Base-by-base conservation (phyloP, 352 stramenopile species). In the Phytophthora rubi region DNA sequence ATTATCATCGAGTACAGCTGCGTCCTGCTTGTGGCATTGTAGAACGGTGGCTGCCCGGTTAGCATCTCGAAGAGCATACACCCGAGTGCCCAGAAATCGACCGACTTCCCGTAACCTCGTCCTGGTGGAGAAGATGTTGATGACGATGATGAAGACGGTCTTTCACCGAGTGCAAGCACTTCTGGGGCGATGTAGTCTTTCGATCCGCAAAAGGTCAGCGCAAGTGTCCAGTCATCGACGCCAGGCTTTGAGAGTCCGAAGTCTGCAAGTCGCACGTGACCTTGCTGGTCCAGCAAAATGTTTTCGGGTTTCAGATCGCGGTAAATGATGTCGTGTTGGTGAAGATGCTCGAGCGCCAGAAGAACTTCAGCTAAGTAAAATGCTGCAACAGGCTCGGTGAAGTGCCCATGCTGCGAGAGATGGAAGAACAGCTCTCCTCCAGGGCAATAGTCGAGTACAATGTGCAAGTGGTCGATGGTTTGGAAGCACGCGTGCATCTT, bases 291-390 rank as follows among this genome's bases (percentile, higher is more conserved):
- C 13, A 98, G 76, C 23, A 98, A 71, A 32, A 98, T 83, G 63
- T 98, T 98, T 65, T 97, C 90, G 1, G 92, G 92, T 59, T 98
- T 97, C 28, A 98, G 76, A 59, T 98, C 91, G 9, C 91, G 85
- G 59, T 97, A 96, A 42, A 97, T 88, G 61, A 96, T 88, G 47
- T 85, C 79, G 60, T 92, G 75, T 1, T 71, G 59, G 57, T 96
- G 86, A 48, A 96, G 69, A 60, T 93, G 76, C 49, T 93, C 85
- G 23, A 96, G 76, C n/a, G 86, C 88, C 16, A 94, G 76, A 16
- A 91, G 87, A 7, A 97, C 82, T 77, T 98, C 93, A 33, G 90
- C 90, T 10, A 88, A 69, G 67, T 98, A 98, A 57, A 98, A 98
- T 0, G 78, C 77, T 1, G 92, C 85, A 6, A 92, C 73, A n/a